Evolutionary conservation across 169 alveolate species (phyloP), one percentile per base, ranked within the genome.

Genomic region (Theileria annulata): DNA sequence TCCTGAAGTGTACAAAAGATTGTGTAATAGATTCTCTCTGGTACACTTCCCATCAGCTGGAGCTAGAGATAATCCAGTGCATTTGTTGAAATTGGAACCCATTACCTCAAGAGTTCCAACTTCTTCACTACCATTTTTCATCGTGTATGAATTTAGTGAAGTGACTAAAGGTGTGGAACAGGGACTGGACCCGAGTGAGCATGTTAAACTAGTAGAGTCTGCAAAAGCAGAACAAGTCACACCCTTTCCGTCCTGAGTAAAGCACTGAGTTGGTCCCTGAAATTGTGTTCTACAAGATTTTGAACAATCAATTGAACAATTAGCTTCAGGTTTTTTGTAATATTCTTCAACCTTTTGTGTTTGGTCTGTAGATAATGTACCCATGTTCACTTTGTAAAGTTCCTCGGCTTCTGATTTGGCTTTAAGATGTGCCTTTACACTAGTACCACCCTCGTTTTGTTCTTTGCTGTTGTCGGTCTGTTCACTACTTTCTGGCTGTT

Each of bases 241-340:
- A 2, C 48, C 3, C 42, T n/a, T 64, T 62, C 23, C 85, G 17
- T 27, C 64, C 21, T 33, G 35, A 15, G 31, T 10, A 2, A 80
- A 23, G 68, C 88, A 80, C 69, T 80, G 88, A 35, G 75, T 80
- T 25, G 59, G 58, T 2, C 88, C 88, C 19, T 76, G 78, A 31
- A 80, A 28, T 27, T 37, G 67, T 28, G 68, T 80, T 59, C 54
- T 74, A 28, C 88, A 80, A n/a, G 78, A 8, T 27, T 64, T 74
- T 0, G 42, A 68, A 15, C 88, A 80, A 68, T 80, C 88, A 3
- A 80, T 69, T 49, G 56, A 12, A 71, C 88, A 80, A 2, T 71
- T 0, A 25, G 37, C 56, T 13, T 25, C 71, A 4, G 37, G 4
- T 60, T 60, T 60, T 23, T 19, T 23, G 47, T 19, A 27, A 28